Evolutionary conservation across 495 filamentous ascomycete genomes (phyloP).

Genomic region (Venustampulla echinocandica): DNA sequence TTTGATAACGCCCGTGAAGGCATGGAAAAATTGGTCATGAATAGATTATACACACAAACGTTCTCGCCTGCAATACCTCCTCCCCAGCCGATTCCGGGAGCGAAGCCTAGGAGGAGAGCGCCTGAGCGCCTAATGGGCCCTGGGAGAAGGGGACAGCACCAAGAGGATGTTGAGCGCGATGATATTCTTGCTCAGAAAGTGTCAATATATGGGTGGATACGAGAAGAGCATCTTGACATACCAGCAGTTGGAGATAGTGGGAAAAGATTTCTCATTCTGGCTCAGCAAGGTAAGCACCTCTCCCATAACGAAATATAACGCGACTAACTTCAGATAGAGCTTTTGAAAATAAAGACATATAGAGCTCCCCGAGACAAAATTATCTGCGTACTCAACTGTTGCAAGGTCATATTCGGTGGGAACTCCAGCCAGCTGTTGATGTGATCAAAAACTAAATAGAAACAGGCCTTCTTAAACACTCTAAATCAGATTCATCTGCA

Average conservation of each 20-base stretch:
- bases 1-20: constrained; percentile 98
- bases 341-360: constrained; percentile 92
- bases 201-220: constrained; percentile 90
- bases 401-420: constrained; percentile 97
- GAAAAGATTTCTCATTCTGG: constrained; percentile 75
- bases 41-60: constrained; percentile 88
- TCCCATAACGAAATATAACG: neutral
- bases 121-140: constrained; percentile 64
- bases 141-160: constrained; percentile 86
- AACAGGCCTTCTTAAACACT: constrained; percentile 80
- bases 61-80: constrained; percentile 89
- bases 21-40: constrained; percentile 99
- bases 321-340: constrained; percentile 43
- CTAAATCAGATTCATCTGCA: constrained; percentile 87
- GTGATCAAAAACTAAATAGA: constrained; percentile 12
- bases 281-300: constrained; percentile 63
- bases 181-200: constrained; percentile 94
- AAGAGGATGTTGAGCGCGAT: constrained; percentile 96
- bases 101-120: constrained; percentile 59
- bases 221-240: constrained; percentile 92
- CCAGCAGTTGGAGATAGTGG: constrained; percentile 75
- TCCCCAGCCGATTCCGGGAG: constrained; percentile 61
- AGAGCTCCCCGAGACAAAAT: constrained; percentile 95
- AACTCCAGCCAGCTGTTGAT: neutral
- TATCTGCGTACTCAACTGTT: constrained; percentile 96